Base-by-base conservation (phyloP, 129 eudicot genomes). In the Centaurea solstitialis region DNA sequence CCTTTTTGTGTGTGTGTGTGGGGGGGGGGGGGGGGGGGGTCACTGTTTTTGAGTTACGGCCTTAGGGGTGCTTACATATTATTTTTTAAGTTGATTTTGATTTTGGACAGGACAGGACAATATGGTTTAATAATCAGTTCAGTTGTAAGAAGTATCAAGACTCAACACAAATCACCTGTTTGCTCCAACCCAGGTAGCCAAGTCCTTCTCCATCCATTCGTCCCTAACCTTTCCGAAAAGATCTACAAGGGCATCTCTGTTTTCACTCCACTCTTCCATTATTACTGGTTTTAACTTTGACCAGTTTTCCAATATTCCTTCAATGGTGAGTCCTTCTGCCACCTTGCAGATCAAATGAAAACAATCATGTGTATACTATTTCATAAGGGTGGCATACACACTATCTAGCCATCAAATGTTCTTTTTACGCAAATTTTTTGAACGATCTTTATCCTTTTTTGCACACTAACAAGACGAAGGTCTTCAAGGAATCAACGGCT, bases 211-310 rank as follows among this genome's bases (percentile, higher is more conserved):
- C 84, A 95, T 92, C 99, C 99, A 95, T 77, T 95, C 97, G 68
- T 95, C 99, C 83, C 99, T 85, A 79, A 92, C 88, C 87, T 95
- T 95, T 74, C 97, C 99, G 50, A 95, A 92, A 18, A 95, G 92
- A 79, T 95, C 97, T 21, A 95, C 83, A n/a, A 95, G 90, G 10
- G 77, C 81, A 20, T 95, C 99, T 62, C 90, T 88, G 76, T 92
- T 75, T 87, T 95, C 97, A 72, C 62, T 82, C 99, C 97, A 95
- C 80, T 83, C 99, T 73, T 84, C 86, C 97, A 95, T 87, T 39
- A 95, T 89, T 5, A 92, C 85, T 24, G 94, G 97, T 74, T 95
- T 95, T 38, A 95, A 68, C 68, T 82, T 80, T 26, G 86, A 67
- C 97, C 99, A 95, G 83, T 87, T 83, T 15, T 95, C 97, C 76